Conservation (phyloP, 2,329 filamentous ascomycete genomes). For the Ceratocystis colombiana region DNA sequence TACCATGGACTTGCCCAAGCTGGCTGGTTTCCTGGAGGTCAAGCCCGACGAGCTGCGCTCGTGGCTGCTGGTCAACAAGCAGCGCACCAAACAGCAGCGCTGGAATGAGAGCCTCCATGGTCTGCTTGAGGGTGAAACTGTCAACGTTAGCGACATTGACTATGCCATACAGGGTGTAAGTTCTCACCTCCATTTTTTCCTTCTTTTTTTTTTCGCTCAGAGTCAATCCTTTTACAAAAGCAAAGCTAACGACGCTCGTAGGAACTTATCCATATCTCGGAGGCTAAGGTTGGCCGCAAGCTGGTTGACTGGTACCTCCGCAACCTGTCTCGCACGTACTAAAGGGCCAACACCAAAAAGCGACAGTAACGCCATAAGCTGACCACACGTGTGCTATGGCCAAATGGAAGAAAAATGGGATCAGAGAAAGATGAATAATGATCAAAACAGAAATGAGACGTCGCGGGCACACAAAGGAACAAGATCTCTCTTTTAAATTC, state of each 20-base stretch:
- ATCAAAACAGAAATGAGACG: slow-evolving; percentile 27
- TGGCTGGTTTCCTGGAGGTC: slow-evolving; percentile 93
- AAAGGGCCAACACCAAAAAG: slow-evolving; percentile 29
- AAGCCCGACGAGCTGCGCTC: slow-evolving; percentile 91
- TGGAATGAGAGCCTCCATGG: slow-evolving; percentile 76
- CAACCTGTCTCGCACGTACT: slow-evolving; percentile 93
- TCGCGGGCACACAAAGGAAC: slow-evolving; percentile 10
- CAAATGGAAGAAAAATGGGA: slow-evolving; percentile 27
- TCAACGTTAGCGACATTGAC: slow-evolving; percentile 90
- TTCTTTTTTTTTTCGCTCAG: neutral
- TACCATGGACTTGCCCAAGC: slow-evolving; percentile 97
- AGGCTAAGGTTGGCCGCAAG: slow-evolving; percentile 95
- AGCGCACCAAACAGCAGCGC: slow-evolving; percentile 90
- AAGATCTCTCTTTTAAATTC: slow-evolving; percentile 11
- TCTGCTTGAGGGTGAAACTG: slow-evolving; percentile 80
- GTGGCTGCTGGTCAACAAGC: slow-evolving; percentile 95
- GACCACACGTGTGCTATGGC: slow-evolving; percentile 2
- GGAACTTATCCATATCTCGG: slow-evolving; percentile 97
- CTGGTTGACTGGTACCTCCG: slow-evolving; percentile 98
- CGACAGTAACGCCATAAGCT: neutral
- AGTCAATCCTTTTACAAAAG: neutral
- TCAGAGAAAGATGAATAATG: slow-evolving; percentile 20
- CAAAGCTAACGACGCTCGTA: slow-evolving; percentile 31
- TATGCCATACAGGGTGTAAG: slow-evolving; percentile 89
- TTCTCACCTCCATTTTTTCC: slow-evolving; percentile 29